phyloP scores from a whole-genome alignment of 257 asterid genomes.

The Fraxinus americana region DNA sequence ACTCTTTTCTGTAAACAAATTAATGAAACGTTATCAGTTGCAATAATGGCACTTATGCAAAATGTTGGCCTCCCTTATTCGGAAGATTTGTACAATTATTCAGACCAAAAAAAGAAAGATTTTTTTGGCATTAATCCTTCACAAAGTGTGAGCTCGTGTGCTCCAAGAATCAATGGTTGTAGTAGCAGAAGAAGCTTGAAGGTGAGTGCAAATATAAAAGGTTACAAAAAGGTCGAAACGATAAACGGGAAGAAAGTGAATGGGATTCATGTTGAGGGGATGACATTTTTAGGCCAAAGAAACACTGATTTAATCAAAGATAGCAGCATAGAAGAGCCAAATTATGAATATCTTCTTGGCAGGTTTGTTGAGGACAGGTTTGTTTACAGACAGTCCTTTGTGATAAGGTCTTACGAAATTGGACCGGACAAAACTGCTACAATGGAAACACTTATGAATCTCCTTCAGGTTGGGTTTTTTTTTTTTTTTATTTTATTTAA shows the following conservation, averaged over 20 bases:
- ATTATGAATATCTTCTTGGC: conserved; percentile 51
- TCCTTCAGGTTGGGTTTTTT: conserved; percentile 31
- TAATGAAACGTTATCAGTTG: conserved; percentile 7
- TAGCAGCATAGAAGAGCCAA: conserved; percentile 26
- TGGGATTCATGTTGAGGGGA: conserved; percentile 47
- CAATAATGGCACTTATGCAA: conserved; percentile 23
- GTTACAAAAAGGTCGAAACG: conserved; percentile 28
- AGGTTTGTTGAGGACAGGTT: conserved; percentile 59
- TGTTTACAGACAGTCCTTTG: conserved; percentile 70
- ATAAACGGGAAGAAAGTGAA: conserved; percentile 66
- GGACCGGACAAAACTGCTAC: conserved; percentile 93
- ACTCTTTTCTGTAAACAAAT: background rate
- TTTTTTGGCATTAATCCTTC: background rate
- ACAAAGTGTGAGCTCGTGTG: conserved; percentile 1
- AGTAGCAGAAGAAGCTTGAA: conserved; percentile 12
- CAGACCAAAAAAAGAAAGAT: background rate
- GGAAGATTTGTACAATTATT: background rate
- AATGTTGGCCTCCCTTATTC: conserved; percentile 1
- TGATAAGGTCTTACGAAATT: conserved; percentile 81
- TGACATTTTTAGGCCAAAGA: conserved; percentile 22
- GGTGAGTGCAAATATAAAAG: conserved; percentile 32
- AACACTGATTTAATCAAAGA: conserved; percentile 9
- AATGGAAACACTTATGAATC: conserved; percentile 90
- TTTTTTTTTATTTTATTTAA: background rate
- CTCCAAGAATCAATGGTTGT: background rate